phyloP scores from a whole-genome alignment of 2,329 filamentous ascomycete genomes.

The Sarocladiaceae sp. region DNA sequence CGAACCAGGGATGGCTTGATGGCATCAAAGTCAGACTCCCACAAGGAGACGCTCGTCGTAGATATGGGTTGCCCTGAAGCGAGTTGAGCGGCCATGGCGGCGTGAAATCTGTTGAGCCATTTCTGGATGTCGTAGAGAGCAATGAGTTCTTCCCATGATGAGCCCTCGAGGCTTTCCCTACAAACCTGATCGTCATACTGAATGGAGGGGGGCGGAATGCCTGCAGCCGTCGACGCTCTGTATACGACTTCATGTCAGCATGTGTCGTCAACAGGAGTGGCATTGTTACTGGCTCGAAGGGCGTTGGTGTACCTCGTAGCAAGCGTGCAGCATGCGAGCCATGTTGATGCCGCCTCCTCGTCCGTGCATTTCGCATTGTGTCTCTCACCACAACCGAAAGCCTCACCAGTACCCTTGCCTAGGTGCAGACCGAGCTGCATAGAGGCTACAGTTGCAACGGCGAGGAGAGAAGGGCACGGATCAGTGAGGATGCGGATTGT shows the following conservation, averaged over 20 bases:
- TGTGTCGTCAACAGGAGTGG: too few species aligned
- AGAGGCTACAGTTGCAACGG: slow-evolving; percentile 40
- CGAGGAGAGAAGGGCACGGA: slow-evolving; percentile 40
- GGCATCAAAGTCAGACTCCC: slow-evolving; percentile 48
- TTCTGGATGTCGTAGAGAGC: slow-evolving; percentile 41
- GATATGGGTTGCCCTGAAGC: slow-evolving; percentile 40
- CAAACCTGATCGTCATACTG: slow-evolving; percentile 42
- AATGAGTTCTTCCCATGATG: slow-evolving; percentile 37
- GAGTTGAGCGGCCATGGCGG: slow-evolving; percentile 40
- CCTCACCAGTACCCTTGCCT: slow-evolving; percentile 42
- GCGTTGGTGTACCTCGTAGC: slow-evolving; percentile 35
- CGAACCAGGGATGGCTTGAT: slow-evolving; percentile 38
- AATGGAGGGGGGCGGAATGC: slow-evolving; percentile 43
- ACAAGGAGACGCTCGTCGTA: slow-evolving; percentile 37
- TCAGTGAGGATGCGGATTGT: slow-evolving; percentile 45
- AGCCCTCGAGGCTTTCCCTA: slow-evolving; percentile 28
- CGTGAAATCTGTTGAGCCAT: slow-evolving; percentile 43
- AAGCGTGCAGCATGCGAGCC: slow-evolving; percentile 47
- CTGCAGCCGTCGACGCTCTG: slow-evolving; percentile 35
- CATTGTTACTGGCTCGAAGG: too few species aligned
- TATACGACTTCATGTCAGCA: slow-evolving; percentile 14
- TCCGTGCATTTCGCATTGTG: slow-evolving; percentile 38
- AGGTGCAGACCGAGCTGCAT: slow-evolving; percentile 46
- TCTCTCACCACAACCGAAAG: slow-evolving; percentile 38
- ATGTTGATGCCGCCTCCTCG: slow-evolving; percentile 46